Base-by-base conservation (phyloP, 1,139 yeast genomes). In the Protomyces lactucae-debilis region DNA sequence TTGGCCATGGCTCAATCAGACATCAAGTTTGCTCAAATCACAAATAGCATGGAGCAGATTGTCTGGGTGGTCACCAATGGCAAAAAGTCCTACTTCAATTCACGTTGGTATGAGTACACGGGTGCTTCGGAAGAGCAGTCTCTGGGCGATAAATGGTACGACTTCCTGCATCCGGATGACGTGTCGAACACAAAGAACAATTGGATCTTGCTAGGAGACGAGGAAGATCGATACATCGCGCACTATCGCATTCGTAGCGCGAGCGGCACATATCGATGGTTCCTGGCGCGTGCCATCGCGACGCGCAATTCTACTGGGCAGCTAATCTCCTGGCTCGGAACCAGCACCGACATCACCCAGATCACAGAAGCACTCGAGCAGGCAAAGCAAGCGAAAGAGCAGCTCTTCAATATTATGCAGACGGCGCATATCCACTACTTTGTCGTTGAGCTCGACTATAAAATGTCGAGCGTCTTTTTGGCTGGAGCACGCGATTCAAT, bases 331-430 rank as follows among this genome's bases (percentile, higher is more conserved):
- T 59, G 55, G 46, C 32, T 59, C 6, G 63, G 63, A 6, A 52
- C 63, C 14, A 52, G 57, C 43, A 59, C 63, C 4, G 63, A 59
- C 36, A 52, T 59, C 45, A 59, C 63, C n/a, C 63, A 59, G 21
- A 59, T 59, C 39, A 59, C 63, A 9, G 63, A 59, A 35, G 63
- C 63, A 10, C 57, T 59, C 10, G 57, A 59, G 23, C 52, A 52
- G 10, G 57, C 63, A 2, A 59, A 59, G 35, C 52, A 16, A 18
- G 63, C 63, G 10, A 59, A 45, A 35, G 63, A 59, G 51, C 63
- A 59, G 18, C 57, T 59, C 52, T 59, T 52, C 57, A 59, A 59
- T 35, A 59, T 59, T 35, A 59, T 59, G 63, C 63, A 59, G 43
- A 59, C 46, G 5, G 63, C 63, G n/a, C 63, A 59, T 45, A 55